phyloP scores from a whole-genome alignment of 225 moss, liverwort and hornwort species.

The Asterella californica region DNA sequence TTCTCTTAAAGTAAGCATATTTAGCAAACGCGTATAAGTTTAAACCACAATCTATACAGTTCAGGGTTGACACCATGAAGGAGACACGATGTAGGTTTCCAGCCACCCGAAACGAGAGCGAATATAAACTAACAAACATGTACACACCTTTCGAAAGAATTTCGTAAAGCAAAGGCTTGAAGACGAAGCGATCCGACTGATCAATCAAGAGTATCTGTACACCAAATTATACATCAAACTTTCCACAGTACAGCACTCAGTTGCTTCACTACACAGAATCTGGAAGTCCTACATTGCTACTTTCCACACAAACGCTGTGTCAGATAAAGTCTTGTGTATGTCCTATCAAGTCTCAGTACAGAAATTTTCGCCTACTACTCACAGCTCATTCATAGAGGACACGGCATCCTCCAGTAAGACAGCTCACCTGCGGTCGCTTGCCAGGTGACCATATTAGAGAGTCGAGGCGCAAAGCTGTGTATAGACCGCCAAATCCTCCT shows the following conservation, averaged over 20 bases:
- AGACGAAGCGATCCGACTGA: constrained; percentile 88
- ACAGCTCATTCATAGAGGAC: too few relatives aligned
- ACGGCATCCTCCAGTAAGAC: not conserved
- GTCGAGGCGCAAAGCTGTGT: constrained; percentile 91
- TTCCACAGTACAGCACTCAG: not conserved
- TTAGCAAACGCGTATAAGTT: not conserved
- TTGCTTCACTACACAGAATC: not conserved
- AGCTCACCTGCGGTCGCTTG: constrained; percentile 80
- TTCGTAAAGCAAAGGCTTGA: constrained; percentile 96
- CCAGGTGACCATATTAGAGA: constrained; percentile 81
- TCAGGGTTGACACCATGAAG: not conserved
- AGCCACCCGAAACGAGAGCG: not conserved
- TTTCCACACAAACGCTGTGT: too few relatives aligned
- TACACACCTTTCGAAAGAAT: constrained; percentile 77
- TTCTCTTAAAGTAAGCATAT: not conserved
- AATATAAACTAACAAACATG: not conserved
- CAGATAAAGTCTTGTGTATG: too few relatives aligned
- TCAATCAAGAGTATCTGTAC: constrained; percentile 83
- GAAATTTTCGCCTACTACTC: not conserved
- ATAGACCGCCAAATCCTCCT: constrained; percentile 95
- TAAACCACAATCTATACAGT: not conserved
- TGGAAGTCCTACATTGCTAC: not conserved
- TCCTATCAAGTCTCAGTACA: too few relatives aligned
- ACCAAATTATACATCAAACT: not conserved
- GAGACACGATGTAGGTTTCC: not conserved